These are phyloP conservation scores for Cunninghamia lanceolata DNA, from an alignment of 75 land plant genomes.

Conservation along the genomic window DNA sequence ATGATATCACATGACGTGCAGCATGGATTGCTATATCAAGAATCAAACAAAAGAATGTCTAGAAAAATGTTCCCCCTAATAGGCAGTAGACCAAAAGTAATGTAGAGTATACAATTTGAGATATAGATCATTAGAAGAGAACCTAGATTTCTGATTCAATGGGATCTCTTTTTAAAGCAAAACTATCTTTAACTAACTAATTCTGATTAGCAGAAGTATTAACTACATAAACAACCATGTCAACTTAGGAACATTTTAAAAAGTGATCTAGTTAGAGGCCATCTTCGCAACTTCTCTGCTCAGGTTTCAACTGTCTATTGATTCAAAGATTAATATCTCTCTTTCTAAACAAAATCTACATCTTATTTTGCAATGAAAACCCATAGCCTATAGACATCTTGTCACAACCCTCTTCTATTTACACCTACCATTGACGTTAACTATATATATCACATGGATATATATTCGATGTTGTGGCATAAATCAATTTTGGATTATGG, in stretches of 20 bases:
- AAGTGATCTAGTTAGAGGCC: background rate
- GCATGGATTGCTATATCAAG: background rate
- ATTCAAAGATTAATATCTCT: constrained; percentile 4
- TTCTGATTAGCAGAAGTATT: background rate
- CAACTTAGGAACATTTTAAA: background rate
- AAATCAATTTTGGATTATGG: no score
- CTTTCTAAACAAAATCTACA: constrained; percentile 39
- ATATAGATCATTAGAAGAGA: background rate
- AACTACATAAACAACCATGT: background rate
- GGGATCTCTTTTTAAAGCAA: no score
- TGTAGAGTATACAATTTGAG: background rate
- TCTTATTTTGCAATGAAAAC: constrained; percentile 42
- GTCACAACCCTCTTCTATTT: no score
- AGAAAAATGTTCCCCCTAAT: background rate
- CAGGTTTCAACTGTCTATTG: background rate
- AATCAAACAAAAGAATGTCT: background rate
- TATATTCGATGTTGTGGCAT: no score
- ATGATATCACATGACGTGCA: background rate
- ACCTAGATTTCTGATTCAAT: background rate
- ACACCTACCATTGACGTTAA: no score
- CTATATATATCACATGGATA: no score
- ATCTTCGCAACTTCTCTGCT: background rate
- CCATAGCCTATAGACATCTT: constrained; percentile 47
- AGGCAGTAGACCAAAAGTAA: background rate
- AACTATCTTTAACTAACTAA: background rate